Percentiles rank a stretch among this genome's conserved stretches.
Evolutionary conservation across 1,284 basidiomycete genomes (phyloP).

Genomic region (Leccinum ponderosum): DNA sequence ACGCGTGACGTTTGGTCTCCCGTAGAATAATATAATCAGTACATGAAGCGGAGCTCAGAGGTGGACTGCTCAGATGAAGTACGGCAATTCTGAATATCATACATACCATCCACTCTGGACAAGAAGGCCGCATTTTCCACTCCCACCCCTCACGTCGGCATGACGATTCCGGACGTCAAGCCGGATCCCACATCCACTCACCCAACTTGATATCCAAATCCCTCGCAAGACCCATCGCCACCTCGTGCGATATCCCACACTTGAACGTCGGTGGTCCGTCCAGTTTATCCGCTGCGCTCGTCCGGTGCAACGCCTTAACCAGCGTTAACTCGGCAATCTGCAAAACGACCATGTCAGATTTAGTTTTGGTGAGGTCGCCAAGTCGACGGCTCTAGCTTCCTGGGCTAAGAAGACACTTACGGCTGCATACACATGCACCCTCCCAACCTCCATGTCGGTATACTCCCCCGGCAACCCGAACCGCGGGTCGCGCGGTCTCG

Average conservation of each 20-base stretch:
- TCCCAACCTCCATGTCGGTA: constrained; percentile 57
- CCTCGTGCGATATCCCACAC: constrained; percentile 72
- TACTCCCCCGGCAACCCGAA: constrained; percentile 59
- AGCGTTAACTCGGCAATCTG: constrained; percentile 53
- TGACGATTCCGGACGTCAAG: constrained; percentile 5
- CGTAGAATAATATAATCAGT: too few relatives aligned
- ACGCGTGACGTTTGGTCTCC: too few relatives aligned
- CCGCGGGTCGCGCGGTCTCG: constrained; percentile 43
- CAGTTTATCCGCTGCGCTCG: constrained; percentile 64
- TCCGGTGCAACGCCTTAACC: constrained; percentile 68
- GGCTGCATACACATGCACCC: constrained; percentile 53
- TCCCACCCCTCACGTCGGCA: background rate
- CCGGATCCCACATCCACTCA: constrained; percentile 73
- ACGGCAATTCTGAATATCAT: too few relatives aligned
- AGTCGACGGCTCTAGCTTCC: background rate
- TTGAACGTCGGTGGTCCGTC: constrained; percentile 72
- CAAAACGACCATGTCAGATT: background rate
- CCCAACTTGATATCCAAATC: constrained; percentile 56
- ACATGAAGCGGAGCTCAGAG: too few relatives aligned
- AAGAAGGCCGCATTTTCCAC: too few relatives aligned
- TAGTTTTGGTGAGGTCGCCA: background rate
- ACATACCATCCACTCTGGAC: too few relatives aligned
- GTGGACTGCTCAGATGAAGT: too few relatives aligned
- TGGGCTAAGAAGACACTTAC: constrained; percentile 43
- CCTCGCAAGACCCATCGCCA: constrained; percentile 59